phyloP scores from a whole-genome alignment of 2,329 filamentous ascomycete genomes.

The Nigrospora osmanthi region DNA sequence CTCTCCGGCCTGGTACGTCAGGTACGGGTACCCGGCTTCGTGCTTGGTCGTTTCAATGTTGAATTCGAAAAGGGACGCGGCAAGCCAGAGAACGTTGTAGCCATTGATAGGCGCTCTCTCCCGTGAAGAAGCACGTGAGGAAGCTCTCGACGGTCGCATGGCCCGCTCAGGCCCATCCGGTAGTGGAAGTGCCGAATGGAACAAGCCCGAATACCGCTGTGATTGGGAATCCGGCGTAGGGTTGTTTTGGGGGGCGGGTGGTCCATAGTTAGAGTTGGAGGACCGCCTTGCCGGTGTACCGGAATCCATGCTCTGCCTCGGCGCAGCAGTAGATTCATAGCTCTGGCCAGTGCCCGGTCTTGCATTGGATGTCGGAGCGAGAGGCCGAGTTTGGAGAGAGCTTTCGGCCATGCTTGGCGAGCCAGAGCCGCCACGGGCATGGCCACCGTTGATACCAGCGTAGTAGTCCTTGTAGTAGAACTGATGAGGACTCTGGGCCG shows the following conservation, averaged over 20 bases:
- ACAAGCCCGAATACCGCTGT: slow-evolving; percentile 67
- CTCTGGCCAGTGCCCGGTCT: slow-evolving; percentile 55
- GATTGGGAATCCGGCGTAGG: slow-evolving; percentile 23
- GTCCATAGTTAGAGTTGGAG: slow-evolving; percentile 47
- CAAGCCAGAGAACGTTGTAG: slow-evolving; percentile 78
- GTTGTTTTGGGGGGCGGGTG: slow-evolving; percentile 26
- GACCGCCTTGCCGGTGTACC: slow-evolving; percentile 38
- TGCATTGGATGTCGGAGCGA: slow-evolving; percentile 31
- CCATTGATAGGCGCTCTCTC: slow-evolving; percentile 47
- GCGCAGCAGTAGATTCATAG: slow-evolving; percentile 42
- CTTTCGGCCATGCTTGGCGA: slow-evolving; percentile 49
- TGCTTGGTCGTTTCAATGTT: slow-evolving; percentile 88
- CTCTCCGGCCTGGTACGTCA: slow-evolving; percentile 92
- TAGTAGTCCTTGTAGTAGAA: slow-evolving; percentile 51
- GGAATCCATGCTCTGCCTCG: slow-evolving; percentile 46
- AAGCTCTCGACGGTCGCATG: slow-evolving; percentile 45
- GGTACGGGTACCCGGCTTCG: slow-evolving; percentile 90
- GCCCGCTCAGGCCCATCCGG: slow-evolving; percentile 55
- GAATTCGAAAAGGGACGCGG: slow-evolving; percentile 92
- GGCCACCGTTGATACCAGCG: slow-evolving; percentile 28
- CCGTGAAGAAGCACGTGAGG: slow-evolving; percentile 53
- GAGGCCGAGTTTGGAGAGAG: slow-evolving; percentile 38
- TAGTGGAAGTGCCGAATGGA: slow-evolving; percentile 81
- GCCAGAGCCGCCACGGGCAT: slow-evolving; percentile 49
- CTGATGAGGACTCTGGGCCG: slow-evolving; percentile 41